Conservation (phyloP, 2,329 filamentous ascomycete genomes). For the Sporothrix phasma region DNA sequence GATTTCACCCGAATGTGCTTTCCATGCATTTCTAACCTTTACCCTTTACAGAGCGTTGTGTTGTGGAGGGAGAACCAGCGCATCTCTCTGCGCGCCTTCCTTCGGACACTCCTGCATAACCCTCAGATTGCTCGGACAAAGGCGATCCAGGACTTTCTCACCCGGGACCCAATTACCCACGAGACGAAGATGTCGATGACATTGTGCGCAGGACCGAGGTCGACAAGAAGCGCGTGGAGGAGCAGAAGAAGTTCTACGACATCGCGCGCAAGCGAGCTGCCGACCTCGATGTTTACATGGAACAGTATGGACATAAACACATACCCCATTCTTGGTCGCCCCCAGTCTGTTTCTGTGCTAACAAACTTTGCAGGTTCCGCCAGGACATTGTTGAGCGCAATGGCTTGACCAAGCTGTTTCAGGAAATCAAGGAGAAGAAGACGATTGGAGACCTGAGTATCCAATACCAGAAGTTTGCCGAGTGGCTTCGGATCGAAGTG, state of each 20-base stretch:
- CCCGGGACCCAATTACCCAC: conserved; percentile 59
- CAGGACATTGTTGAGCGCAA: conserved; percentile 61
- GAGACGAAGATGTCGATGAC: conserved; percentile 75
- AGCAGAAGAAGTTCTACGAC: conserved; percentile 91
- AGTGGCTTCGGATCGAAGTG: conserved; percentile 97
- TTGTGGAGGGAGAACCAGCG: conserved; percentile 83
- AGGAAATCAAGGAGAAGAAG: conserved; percentile 84
- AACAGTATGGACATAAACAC: conserved; percentile 58
- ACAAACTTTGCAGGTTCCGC: conserved; percentile 40
- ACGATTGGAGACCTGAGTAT: conserved; percentile 81
- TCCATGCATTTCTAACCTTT: background rate
- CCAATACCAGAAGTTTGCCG: conserved; percentile 95
- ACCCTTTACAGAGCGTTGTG: conserved; percentile 30
- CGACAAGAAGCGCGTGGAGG: conserved; percentile 80
- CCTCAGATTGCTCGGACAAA: conserved; percentile 72
- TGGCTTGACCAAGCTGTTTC: conserved; percentile 83
- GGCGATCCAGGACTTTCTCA: conserved; percentile 77
- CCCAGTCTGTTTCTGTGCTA: conserved; percentile 17
- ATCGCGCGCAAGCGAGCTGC: conserved; percentile 82
- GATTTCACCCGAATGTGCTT: background rate
- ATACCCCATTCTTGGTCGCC: background rate
- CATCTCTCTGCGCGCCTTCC: conserved; percentile 80
- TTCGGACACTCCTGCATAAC: conserved; percentile 79
- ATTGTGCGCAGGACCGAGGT: conserved; percentile 69
- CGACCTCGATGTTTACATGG: conserved; percentile 96